Conservation (phyloP, 495 filamentous ascomycete genomes). For the Pseudoneurospora amorphoporcata region DNA sequence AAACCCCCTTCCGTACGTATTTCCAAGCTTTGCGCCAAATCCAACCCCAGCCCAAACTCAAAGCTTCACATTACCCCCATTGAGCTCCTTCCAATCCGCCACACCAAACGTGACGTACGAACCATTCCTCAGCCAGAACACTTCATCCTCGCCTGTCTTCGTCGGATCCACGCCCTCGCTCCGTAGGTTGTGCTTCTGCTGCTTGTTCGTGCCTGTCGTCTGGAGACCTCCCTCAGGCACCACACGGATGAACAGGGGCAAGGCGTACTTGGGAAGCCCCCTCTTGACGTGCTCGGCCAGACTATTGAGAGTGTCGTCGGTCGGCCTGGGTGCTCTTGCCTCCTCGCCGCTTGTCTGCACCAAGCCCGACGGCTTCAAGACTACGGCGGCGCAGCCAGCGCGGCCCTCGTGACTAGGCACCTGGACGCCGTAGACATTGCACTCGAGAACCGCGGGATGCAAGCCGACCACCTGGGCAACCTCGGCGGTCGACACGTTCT, state of each 20-base stretch:
- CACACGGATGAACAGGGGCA: constrained; percentile 68
- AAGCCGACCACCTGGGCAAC: constrained; percentile 63
- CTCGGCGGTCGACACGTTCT: constrained; percentile 84
- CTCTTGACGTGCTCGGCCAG: constrained; percentile 49
- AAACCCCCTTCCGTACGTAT: background rate
- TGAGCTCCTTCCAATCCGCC: constrained; percentile 59
- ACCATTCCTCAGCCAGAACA: constrained; percentile 55
- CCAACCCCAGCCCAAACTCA: constrained; percentile 22
- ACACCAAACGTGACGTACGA: constrained; percentile 57
- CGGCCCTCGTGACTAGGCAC: constrained; percentile 79
- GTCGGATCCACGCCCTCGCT: constrained; percentile 61
- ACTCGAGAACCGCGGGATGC: constrained; percentile 59
- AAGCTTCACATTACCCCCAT: constrained; percentile 58
- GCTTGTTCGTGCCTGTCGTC: constrained; percentile 78
- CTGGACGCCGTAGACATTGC: constrained; percentile 81
- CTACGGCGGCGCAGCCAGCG: constrained; percentile 70
- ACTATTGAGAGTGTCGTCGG: constrained; percentile 37
- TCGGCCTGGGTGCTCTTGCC: constrained; percentile 11
- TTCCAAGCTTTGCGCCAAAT: background rate
- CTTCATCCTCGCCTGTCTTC: constrained; percentile 45
- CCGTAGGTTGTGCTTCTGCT: constrained; percentile 66
- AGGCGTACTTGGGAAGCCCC: constrained; percentile 60
- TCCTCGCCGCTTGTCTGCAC: constrained; percentile 18
- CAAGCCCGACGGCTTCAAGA: constrained; percentile 31
- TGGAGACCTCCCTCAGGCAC: constrained; percentile 42